Conservation (phyloP, 192 early-diverging fungal species). For the Haplosporangium gracile region DNA sequence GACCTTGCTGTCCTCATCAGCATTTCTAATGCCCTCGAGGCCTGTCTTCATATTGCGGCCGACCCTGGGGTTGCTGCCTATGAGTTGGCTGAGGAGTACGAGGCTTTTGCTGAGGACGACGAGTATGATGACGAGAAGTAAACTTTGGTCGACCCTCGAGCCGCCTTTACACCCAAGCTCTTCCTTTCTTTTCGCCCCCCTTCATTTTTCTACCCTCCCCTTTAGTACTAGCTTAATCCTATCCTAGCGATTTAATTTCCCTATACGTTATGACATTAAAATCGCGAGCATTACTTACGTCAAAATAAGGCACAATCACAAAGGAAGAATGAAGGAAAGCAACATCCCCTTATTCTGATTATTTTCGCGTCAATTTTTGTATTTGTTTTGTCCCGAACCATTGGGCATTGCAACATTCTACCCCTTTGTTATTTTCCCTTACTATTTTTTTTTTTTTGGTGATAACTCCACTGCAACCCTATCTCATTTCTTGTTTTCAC, state of each 20-base stretch:
- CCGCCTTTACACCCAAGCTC: background rate
- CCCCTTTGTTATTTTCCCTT: background rate
- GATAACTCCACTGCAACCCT: background rate
- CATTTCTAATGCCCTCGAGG: constrained; percentile 26
- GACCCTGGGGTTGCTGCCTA: constrained; percentile 13
- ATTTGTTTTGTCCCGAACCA: background rate
- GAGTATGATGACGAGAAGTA: constrained; percentile 1
- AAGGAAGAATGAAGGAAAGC: background rate
- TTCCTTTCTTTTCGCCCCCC: background rate
- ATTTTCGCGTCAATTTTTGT: background rate
- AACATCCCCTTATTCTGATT: background rate
- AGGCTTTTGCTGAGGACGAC: background rate
- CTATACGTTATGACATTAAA: background rate
- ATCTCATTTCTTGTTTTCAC: background rate
- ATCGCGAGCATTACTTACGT: background rate
- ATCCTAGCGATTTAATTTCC: background rate
- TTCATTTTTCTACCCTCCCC: too few species aligned
- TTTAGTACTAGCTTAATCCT: background rate
- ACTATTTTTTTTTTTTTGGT: background rate
- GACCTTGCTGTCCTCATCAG: constrained; percentile 3
- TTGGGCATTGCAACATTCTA: background rate
- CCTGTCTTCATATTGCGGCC: constrained; percentile 20
- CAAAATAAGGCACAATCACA: background rate
- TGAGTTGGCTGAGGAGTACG: constrained; percentile 9
- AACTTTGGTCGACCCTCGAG: too few species aligned